Evolutionary conservation across 2,329 filamentous ascomycete genomes (phyloP), one percentile per base, ranked within the genome.

Genomic region (Pseudocercospora fijiensis): DNA sequence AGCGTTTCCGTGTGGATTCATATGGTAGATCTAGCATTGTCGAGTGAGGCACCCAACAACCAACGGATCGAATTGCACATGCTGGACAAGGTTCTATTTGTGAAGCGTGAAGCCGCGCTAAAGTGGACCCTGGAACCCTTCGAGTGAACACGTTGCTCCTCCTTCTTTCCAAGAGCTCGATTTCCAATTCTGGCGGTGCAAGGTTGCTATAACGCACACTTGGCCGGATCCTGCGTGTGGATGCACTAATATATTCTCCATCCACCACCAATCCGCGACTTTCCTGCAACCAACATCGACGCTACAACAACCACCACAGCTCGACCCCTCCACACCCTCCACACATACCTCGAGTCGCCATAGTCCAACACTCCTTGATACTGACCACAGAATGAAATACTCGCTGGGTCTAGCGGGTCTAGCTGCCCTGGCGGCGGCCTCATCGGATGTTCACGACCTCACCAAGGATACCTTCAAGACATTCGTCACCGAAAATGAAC

Each of bases 391-490:
- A 41, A 72, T 72, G 70, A 65, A 65, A 52, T 69, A 68, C 63
- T 70, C 75, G 53, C 66, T 76, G 69, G 79, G 53, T 30, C 53
- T 56, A n/a, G 53, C 53, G 66, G 76, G 74, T 72, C 81, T 82
- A 66, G 88, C 86, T 72, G 88, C 86, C 72, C 83, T 85, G 67
- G 86, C 84, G 70, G 81, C 83, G 51, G 83, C 83, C 57, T 96
- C 92, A 11, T 64, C 63, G 27, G 63, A 98, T 77, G 95, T 99
- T 69, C 80, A 87, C 74, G 87, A 91, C 71, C 84, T 99, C 70
- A 96, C 90, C 79, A 88, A 89, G 79, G 91, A 94, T 76, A 91
- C 86, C 70, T 99, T 99, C 79, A 85, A 90, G 71, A 86, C 88
- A 66, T 99, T 97, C 79, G 83, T 99, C 76, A 89, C 89, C 78